phyloP scores from a whole-genome alignment of 805 yeast genomes.

The Lipomyces mesembrius region DNA sequence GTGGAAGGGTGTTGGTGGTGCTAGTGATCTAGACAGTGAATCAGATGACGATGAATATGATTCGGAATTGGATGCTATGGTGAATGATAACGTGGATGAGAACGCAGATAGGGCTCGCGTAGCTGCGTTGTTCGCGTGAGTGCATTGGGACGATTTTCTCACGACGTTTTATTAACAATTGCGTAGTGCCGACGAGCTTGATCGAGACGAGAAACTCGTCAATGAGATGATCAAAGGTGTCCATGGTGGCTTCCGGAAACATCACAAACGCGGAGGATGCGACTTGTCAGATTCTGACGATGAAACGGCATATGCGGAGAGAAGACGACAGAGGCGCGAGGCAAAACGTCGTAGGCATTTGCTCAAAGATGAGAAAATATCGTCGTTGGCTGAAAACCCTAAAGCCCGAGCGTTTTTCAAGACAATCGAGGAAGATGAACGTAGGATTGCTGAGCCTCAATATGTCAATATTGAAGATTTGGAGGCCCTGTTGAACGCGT shows the following conservation, averaged over 20 bases:
- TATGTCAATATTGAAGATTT: constrained; percentile 23
- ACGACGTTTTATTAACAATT: background rate
- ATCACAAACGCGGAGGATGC: constrained; percentile 59
- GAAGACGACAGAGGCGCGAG: constrained; percentile 45
- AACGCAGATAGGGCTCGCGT: constrained; percentile 53
- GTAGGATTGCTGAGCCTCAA: constrained; percentile 19
- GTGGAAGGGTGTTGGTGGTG: constrained; percentile 81
- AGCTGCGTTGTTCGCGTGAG: constrained; percentile 55
- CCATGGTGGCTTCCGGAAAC: constrained; percentile 64
- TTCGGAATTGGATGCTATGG: constrained; percentile 77
- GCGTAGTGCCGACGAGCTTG: constrained; percentile 49
- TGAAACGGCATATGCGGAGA: constrained; percentile 57
- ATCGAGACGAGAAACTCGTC: constrained; percentile 65
- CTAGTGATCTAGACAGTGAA: constrained; percentile 55
- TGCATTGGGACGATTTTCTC: background rate
- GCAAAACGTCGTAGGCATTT: constrained; percentile 56
- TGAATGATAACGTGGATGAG: constrained; percentile 65
- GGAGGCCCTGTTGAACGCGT: constrained; percentile 23
- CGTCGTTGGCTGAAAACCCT: constrained; percentile 53
- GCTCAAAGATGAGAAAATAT: constrained; percentile 49
- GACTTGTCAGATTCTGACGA: constrained; percentile 76
- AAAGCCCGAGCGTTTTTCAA: constrained; percentile 70
- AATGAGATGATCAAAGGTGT: constrained; percentile 64
- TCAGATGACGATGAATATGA: constrained; percentile 62
- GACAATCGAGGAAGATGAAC: constrained; percentile 57